These are phyloP conservation scores for Emergomyces orientalis DNA, from an alignment of 2,329 filamentous ascomycete genomes.

Conservation along the genomic window DNA sequence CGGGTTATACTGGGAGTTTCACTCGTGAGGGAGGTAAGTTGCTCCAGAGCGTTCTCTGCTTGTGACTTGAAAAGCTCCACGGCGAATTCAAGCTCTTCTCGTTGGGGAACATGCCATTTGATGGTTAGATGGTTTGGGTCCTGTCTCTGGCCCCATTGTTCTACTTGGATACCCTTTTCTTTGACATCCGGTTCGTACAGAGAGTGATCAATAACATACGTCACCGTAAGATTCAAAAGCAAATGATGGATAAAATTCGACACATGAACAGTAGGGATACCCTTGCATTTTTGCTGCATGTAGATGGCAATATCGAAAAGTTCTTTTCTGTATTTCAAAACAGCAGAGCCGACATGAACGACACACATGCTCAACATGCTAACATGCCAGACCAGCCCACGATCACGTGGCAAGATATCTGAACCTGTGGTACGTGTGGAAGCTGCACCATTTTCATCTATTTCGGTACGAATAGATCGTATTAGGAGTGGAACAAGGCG, in stretches of 20 bases:
- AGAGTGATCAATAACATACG: constrained; percentile 81
- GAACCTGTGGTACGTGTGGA: constrained; percentile 89
- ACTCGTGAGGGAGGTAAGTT: constrained; percentile 70
- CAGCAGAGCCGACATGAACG: constrained; percentile 85
- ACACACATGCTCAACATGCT: constrained; percentile 97
- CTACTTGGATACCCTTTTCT: constrained; percentile 59
- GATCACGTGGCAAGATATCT: constrained; percentile 84
- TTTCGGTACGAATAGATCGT: constrained; percentile 87
- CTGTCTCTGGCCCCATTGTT: constrained; percentile 77
- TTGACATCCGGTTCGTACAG: constrained; percentile 75
- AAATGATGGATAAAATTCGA: constrained; percentile 98
- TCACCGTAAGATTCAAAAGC: constrained; percentile 85
- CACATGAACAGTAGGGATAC: constrained; percentile 87
- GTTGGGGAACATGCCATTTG: constrained; percentile 78
- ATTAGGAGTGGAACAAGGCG: constrained; percentile 84
- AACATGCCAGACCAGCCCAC: constrained; percentile 91
- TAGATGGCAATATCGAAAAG: constrained; percentile 85
- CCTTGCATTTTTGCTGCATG: constrained; percentile 93
- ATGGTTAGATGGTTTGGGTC: constrained; percentile 69
- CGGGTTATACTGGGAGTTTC: constrained; percentile 73
- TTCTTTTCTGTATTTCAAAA: constrained; percentile 79
- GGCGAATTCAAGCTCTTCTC: constrained; percentile 77
- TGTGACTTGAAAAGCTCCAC: constrained; percentile 82
- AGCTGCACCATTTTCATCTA: constrained; percentile 90
- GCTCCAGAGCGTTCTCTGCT: constrained; percentile 62